Evolutionary conservation across 1,284 basidiomycete genomes (phyloP).

Genomic region (Heliocybe sulcata): DNA sequence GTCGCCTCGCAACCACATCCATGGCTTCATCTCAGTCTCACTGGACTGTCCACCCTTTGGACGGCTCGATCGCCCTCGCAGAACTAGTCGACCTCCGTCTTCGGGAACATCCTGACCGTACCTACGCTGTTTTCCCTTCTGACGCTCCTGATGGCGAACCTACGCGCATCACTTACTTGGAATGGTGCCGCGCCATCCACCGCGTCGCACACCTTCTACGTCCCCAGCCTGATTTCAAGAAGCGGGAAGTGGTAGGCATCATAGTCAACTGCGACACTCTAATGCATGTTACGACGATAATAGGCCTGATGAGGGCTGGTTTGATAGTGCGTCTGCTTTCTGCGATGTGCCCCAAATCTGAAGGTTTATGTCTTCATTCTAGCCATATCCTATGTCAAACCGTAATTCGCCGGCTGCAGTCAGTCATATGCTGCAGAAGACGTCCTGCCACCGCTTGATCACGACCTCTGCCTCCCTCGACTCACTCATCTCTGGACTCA

Average conservation of each 20-base stretch:
- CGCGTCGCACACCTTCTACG: background rate
- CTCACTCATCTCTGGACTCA: background rate
- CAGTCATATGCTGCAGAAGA: background rate
- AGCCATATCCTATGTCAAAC: constrained; percentile 1
- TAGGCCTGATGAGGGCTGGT: background rate
- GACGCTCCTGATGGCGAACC: background rate
- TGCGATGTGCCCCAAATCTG: no score
- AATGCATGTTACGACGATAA: background rate
- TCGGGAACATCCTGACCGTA: background rate
- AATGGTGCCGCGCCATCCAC: background rate
- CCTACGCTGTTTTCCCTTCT: background rate
- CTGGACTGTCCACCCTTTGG: background rate
- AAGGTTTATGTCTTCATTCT: background rate
- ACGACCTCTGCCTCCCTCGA: background rate
- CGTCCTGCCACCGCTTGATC: background rate
- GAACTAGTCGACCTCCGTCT: background rate
- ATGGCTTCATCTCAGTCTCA: background rate
- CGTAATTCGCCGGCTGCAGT: background rate
- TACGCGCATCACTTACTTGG: background rate
- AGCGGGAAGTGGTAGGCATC: background rate
- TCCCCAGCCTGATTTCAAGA: background rate
- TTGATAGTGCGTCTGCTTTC: background rate
- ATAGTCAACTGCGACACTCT: background rate
- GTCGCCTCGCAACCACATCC: background rate
- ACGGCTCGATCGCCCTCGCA: background rate